Base-by-base conservation (phyloP, 192 early-diverging fungal genomes). In the Physocladia obscura region DNA sequence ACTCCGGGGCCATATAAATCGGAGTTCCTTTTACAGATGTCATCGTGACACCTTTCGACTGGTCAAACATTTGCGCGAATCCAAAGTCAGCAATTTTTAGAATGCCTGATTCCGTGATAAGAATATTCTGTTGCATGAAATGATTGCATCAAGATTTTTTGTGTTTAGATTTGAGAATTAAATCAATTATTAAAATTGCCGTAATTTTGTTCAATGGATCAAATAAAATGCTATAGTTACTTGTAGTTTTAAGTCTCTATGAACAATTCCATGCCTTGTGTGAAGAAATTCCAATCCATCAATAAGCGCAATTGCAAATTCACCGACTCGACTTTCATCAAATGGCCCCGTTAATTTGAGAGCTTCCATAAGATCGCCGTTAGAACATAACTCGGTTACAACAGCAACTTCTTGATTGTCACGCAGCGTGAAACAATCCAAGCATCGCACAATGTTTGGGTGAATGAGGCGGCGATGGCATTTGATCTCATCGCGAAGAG, bases 1-100 rank as follows among this genome's bases (percentile, higher is more conserved):
- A 31, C 57, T 79, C 77, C 0, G 77, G 77, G 2, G 77, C 70
- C 75, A 79, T 77, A 40, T 79, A 79, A 11, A 77, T 74, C 19
- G 77, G 75, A 2, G 77, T 79, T 24, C 77, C 77, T 58, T 78
- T 78, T 17, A 78, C 74, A 21, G 74, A 77, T 13, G 54, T 77
- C 35, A 78, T 36, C 11, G 57, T 50, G 1, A 68, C 19, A 5
- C 17, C 37, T 17, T 47, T 32, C 0, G 31, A 30, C 31, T 57
- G 39, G 4, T 47, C 40, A 11, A 77, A 40, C n/a, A 64, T 13
- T 32, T 65, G 49, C 4, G 74, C 59, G 37, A 78, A 78, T 13
- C 77, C 77, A 65, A 78, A 78, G 47, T 78, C 77, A 38, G 58
- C 69, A 19, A 78, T 78, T 40, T 78, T 78, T 21, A 73, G 51